Evolutionary conservation across 352 stramenopile species (phyloP).

Genomic region (Phytophthora europaea): DNA sequence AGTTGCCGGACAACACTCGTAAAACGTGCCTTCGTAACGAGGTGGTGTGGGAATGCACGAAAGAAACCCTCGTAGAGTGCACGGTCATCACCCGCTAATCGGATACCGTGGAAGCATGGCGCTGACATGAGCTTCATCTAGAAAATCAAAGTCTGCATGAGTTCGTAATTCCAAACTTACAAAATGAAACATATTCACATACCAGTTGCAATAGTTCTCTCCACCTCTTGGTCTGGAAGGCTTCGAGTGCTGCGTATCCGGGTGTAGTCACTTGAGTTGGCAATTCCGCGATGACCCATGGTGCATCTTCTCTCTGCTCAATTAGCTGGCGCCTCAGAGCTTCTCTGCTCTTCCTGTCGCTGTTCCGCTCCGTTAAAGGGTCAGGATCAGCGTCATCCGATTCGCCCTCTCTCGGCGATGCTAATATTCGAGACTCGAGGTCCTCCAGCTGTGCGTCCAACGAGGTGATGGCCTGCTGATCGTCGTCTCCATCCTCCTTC

Average conservation of each 20-base stretch:
- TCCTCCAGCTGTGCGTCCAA: conserved; percentile 21
- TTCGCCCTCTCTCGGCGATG: conserved; percentile 5
- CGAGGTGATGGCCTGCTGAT: conserved; percentile 13
- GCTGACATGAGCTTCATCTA: conserved; percentile 52
- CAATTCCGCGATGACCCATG: conserved; percentile 33
- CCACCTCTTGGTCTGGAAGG: conserved; percentile 76
- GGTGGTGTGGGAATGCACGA: conserved; percentile 72
- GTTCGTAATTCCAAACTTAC: neutral
- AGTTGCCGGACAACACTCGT: conserved; percentile 69
- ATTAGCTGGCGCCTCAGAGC: neutral
- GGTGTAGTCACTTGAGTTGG: conserved; percentile 19
- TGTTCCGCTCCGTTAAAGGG: conserved; percentile 6
- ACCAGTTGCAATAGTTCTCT: conserved; percentile 63
- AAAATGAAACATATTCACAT: conserved; percentile 5
- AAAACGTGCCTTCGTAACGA: conserved; percentile 78
- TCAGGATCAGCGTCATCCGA: conserved; percentile 11
- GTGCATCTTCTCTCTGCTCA: conserved; percentile 30
- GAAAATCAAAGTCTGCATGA: neutral
- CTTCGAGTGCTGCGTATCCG: conserved; percentile 62
- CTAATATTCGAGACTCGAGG: conserved; percentile 24
- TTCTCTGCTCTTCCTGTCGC: conserved; percentile 12
- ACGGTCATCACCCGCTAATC: conserved; percentile 66
- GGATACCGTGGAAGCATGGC: conserved; percentile 57
- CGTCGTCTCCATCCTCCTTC: neutral
- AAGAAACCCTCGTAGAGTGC: conserved; percentile 79